Evolutionary conservation across 352 stramenopile species (phyloP), one percentile per base, ranked within the genome.

Genomic region (Phytophthora foliorum): DNA sequence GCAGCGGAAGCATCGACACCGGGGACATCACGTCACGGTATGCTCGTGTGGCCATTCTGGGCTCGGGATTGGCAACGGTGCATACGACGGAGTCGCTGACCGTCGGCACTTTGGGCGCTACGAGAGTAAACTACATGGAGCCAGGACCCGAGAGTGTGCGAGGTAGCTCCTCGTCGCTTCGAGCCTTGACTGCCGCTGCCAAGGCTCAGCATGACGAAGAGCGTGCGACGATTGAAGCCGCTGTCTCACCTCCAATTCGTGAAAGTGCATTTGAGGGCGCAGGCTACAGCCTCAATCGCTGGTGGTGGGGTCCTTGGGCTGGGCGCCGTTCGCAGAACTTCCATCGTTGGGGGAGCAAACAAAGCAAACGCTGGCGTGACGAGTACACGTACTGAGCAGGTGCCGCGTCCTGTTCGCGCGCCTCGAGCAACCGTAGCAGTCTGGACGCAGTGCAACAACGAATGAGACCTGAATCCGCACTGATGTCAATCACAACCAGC

Each of bases 81-180:
- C 59, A 69, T 29, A 41, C 66, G 9, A 41, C 53, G 1, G 65
- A 68, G 11, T 51, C 41, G 16, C 22, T 69, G 29, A 44, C 52
- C n/a, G 38, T 65, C 21, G 58, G 59, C n/a, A 69, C 53, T 9
- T 29, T 69, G 3, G 59, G 66, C 14, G 34, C 22, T 10, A 46
- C 52, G 7, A 62, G 53, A 50, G 66, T 74, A 16, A 70, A 57
- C 46, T 74, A 69, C 32, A 31, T 74, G 17, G 45, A 60, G 27
- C 53, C 60, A 49, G 46, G 45, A 39, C 66, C 66, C 13, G 32
- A 39, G 5, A 21, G 22, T n/a, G 52, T 74, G 19, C 27, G 60
- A 2, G 66, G 66, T 17, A 57, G 38, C 13, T 49, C 24, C 9
- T 69, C 53, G 8, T 56, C 60, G 6, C 59, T 69, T 16, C 66